Evolutionary conservation across 345 rosid species (phyloP), one percentile per base, ranked within the genome.

Genomic region (Eucalyptus cloeziana): DNA sequence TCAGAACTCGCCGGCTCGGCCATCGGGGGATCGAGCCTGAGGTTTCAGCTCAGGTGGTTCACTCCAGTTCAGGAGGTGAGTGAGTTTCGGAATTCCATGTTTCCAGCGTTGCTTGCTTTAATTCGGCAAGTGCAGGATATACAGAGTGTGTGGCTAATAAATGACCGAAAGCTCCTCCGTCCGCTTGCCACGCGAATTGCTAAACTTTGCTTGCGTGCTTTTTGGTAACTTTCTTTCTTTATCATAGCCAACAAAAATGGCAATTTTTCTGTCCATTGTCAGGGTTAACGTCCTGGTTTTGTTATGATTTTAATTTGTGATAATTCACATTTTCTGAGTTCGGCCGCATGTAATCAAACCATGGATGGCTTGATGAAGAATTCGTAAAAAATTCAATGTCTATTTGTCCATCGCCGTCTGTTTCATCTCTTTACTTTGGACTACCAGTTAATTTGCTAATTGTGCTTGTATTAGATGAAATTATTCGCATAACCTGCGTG

Each of bases 21-120:
- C n/a, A n/a, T 25, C 14, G 14, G 33, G 33, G 13, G 69, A 62
- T 30, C 31, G 69, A 62, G 62, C 89, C 93, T 96, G 43, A 92
- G 93, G 83, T 95, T 94, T 86, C 87, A 56, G 37, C 96, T 95
- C 91, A 90, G 98, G 40, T 96, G 98, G 98, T 96, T 95, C 94
- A 93, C 96, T 81, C 94, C 94, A 4, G 92, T 76, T 13, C 60
- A 90, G 44, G 95, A 94, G 96, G 95, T 92, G 51, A 24, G 69
- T 5, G 31, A 62, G 37, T 85, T 47, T 50, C 21, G 50, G 86
- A 4, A 31, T 40, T 16, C 43, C 80, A 24, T 17, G 49, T 24
- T 30, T 19, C 51, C 51, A 85, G 21, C 17, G 56, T 44, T 85
- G 86, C 31, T 10, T 37, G 69, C 69, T 62, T 62, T 62, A 30